Conservation (phyloP, 495 filamentous ascomycete genomes). For the Penicillium subrubescens region DNA sequence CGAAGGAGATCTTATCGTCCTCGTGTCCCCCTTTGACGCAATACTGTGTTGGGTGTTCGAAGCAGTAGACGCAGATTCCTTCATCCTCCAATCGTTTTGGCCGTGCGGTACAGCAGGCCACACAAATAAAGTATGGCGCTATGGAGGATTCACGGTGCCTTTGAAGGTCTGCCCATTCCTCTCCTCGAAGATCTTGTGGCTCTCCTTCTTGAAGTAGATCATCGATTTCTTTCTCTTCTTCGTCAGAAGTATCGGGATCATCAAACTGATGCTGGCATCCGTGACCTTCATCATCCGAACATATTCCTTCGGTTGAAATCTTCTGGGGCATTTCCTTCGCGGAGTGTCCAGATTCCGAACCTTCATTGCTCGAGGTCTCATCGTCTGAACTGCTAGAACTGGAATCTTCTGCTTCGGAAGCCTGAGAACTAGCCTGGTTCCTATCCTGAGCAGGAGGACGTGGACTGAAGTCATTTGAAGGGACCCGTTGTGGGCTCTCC, state of each 20-base stretch:
- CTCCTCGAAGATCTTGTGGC: not conserved
- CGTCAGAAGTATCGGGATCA: not conserved
- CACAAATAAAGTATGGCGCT: not conserved
- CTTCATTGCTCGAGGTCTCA: not conserved
- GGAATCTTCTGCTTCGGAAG: too few relatives aligned
- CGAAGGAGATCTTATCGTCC: not conserved
- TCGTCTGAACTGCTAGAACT: too few relatives aligned
- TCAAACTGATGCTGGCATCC: not conserved
- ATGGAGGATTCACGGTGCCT: not conserved
- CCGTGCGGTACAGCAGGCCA: not conserved
- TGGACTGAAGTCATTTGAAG: not conserved
- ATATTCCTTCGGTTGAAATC: not conserved
- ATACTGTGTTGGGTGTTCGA: not conserved
- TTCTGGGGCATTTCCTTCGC: not conserved
- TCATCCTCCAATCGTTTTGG: not conserved
- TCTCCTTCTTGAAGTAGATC: not conserved
- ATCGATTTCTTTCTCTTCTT: not conserved
- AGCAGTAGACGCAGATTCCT: conserved; percentile 11
- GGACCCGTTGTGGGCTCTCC: not conserved
- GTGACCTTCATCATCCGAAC: not conserved
- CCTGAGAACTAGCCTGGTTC: not conserved
- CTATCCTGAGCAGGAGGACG: not conserved
- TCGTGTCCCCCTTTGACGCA: conserved; percentile 9
- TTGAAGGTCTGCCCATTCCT: not conserved
- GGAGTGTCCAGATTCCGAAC: not conserved